A percentile compares a stretch with the other conserved stretches of the same genome.
phyloP scores from a whole-genome alignment of 2,329 filamentous ascomycete species.

The Trichophyton schoenleinii region DNA sequence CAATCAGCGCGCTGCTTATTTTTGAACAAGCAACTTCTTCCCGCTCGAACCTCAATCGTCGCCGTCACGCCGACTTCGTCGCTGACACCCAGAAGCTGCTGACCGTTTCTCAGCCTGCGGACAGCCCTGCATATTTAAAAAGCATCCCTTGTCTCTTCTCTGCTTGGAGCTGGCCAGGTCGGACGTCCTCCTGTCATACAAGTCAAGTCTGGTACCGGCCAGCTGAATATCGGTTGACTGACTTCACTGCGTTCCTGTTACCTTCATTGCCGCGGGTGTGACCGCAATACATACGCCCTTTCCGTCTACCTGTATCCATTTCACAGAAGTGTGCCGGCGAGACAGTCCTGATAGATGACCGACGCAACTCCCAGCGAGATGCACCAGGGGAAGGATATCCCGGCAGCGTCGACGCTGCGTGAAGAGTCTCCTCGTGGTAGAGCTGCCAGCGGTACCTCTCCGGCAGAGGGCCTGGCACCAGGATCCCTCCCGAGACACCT shows the following conservation, averaged over 20 bases:
- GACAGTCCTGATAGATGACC: neutral
- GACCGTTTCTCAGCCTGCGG: neutral
- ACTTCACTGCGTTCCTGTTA: too few relatives aligned
- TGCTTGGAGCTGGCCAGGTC: neutral
- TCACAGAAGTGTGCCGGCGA: neutral
- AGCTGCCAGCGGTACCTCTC: constrained; percentile 11
- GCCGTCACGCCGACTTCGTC: neutral
- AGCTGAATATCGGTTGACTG: too few relatives aligned
- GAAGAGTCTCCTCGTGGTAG: constrained; percentile 14
- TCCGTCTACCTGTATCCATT: neutral
- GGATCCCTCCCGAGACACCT: constrained; percentile 39
- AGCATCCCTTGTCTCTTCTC: neutral
- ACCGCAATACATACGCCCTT: neutral
- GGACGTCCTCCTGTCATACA: neutral
- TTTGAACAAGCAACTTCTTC: neutral
- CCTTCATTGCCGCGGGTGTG: neutral
- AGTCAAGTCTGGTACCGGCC: neutral
- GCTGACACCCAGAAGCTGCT: neutral
- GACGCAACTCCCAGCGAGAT: neutral
- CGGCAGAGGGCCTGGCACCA: constrained; percentile 20
- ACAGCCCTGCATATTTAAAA: neutral
- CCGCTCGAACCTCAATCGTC: neutral
- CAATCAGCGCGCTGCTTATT: neutral
- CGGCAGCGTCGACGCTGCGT: constrained; percentile 18
- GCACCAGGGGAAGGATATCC: constrained; percentile 12